phyloP scores from a whole-genome alignment of 108 stramenopile genomes.

The Chaetoceros muelleri region DNA sequence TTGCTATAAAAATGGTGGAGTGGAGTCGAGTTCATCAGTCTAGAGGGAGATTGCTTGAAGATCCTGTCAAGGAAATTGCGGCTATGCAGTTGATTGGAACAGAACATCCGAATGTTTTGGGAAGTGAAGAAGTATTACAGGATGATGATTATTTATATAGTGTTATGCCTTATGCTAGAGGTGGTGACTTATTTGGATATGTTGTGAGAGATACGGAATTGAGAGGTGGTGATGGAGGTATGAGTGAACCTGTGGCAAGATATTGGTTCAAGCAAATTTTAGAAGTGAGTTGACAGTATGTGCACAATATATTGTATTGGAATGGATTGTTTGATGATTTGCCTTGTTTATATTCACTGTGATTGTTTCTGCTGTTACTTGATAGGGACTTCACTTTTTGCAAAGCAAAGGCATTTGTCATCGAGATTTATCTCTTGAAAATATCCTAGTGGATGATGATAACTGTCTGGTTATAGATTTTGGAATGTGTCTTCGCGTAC shows the following conservation, averaged over 20 bases:
- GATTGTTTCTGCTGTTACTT: not conserved
- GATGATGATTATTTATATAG: conserved; percentile 78
- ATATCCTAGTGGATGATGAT: conserved; percentile 55
- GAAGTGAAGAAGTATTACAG: conserved; percentile 64
- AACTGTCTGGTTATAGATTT: conserved; percentile 63
- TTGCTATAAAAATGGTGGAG: conserved; percentile 87
- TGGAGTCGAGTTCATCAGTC: conserved; percentile 72
- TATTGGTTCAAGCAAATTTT: conserved; percentile 71
- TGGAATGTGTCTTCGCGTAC: conserved; percentile 77
- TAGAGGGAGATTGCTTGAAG: conserved; percentile 62
- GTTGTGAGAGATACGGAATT: conserved; percentile 29
- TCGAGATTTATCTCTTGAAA: conserved; percentile 69
- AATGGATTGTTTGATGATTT: conserved; percentile 1
- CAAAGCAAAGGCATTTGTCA: conserved; percentile 58
- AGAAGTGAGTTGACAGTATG: conserved; percentile 26
- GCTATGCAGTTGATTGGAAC: conserved; percentile 73
- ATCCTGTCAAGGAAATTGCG: conserved; percentile 85
- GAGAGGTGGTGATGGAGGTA: conserved; percentile 5
- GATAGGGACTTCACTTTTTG: conserved; percentile 53
- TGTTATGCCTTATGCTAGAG: conserved; percentile 79
- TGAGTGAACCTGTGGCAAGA: conserved; percentile 47
- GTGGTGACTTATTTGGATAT: conserved; percentile 81
- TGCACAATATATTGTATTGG: not conserved
- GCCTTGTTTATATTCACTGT: not conserved
- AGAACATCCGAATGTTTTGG: conserved; percentile 63